Evolutionary conservation across 1,139 yeast species (phyloP), one percentile per base, ranked within the genome.

Genomic region (Kazachstania sp.): DNA sequence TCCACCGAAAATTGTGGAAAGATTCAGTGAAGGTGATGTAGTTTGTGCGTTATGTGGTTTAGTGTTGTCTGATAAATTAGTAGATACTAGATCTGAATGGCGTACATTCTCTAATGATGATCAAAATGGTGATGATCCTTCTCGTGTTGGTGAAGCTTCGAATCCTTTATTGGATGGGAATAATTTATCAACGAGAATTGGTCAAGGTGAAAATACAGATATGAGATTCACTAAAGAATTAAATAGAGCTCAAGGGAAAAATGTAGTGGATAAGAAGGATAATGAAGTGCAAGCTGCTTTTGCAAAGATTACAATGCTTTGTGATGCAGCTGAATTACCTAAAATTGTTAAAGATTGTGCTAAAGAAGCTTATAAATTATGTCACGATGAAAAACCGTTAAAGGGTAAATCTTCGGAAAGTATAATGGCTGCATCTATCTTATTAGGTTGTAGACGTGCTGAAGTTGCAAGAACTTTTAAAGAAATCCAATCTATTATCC

Each of bases 81-180:
- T 92, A 32, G 98, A 92, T 63, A 90, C 96, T 5, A 75, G 98
- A 57, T 86, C 96, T 1, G 98, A 92, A 72, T 92, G 98, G 98
- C 86, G 98, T 73, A 92, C 98, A 2, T 92, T 92, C 68, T 80
- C 85, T 53, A 92, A 92, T 65, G 98, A 92, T 66, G 98, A 92
- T 65, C 97, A 90, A 68, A 94, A 92, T 56, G 95, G 95, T 58
- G 97, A 88, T 64, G 98, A 92, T 66, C 98, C 98, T 3, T 83
- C 95, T 58, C 97, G 98, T 85, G 98, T 92, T 54, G 98, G 98
- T 66, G 97, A 90, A 63, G 97, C 97, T 3, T 84, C 94, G n/a
- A 90, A 90, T 64, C 97, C 97, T 13, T 71, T 90, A 51, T 73
- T 94, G 58, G 97, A 90, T 60, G 86, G 95, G 26, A 94, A 86